phyloP scores from a whole-genome alignment of 2,329 filamentous ascomycete species.

The Trichoderma guizhouense region DNA sequence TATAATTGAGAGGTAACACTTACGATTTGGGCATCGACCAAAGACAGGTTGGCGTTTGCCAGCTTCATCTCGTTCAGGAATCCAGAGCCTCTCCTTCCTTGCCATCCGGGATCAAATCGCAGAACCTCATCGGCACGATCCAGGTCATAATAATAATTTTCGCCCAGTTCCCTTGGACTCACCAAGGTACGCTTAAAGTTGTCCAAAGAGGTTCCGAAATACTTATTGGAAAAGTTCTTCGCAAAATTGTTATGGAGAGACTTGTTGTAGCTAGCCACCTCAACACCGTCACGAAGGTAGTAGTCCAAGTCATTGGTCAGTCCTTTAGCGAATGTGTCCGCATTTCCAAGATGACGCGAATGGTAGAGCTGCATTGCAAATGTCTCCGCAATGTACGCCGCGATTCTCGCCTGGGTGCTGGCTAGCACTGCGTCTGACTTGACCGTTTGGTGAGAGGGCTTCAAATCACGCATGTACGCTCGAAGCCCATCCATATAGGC shows the following conservation, averaged over 20 bases:
- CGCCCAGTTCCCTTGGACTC: conserved; percentile 63
- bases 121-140: conserved; percentile 73
- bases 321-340: conserved; percentile 61
- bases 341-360: conserved; percentile 71
- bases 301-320: conserved; percentile 75
- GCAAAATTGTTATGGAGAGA: conserved; percentile 84
- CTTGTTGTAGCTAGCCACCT: conserved; percentile 78
- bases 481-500: conserved; percentile 70
- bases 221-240: conserved; percentile 78
- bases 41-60: conserved; percentile 85
- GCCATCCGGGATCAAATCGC: conserved; percentile 74
- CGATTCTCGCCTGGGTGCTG: conserved; percentile 65
- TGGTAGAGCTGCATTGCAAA: conserved; percentile 89
- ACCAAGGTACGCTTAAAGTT: conserved; percentile 77
- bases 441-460: conserved; percentile 48
- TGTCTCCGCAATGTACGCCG: conserved; percentile 80
- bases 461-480: conserved; percentile 61
- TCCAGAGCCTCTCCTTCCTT: conserved; percentile 63
- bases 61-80: conserved; percentile 79
- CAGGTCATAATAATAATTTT: conserved; percentile 80
- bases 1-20: conserved; percentile 29
- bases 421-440: conserved; percentile 55
- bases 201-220: conserved; percentile 67
- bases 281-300: conserved; percentile 72
- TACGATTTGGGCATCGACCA: conserved; percentile 89